Evolutionary conservation across 495 filamentous ascomycete species (phyloP), one percentile per base, ranked within the genome.

Genomic region (Talaromyces nanjingensis): DNA sequence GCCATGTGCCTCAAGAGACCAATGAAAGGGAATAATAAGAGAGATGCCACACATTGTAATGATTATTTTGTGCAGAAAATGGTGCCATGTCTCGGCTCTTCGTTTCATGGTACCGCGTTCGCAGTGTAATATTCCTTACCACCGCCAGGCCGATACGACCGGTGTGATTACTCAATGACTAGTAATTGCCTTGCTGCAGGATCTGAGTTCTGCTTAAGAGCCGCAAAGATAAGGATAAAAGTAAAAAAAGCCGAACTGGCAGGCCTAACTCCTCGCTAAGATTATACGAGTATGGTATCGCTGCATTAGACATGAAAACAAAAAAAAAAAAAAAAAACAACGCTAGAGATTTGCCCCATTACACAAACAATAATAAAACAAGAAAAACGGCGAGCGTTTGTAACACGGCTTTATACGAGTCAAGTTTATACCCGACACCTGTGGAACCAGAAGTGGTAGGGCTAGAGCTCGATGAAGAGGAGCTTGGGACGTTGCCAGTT

Each of bases 401-500:
- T 18, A 37, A 3, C 14, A 9, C 27, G n/a, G 56, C 12, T 37
- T 20, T 18, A 33, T n/a, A 59, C n/a, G 56, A 25, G 14, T 62
- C 33, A 37, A 62, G 24, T 49, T 62, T 20, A 6, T 31, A 53
- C 29, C 37, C 52, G 24, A 27, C 52, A 14, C 52, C 52, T 2
- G 52, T 55, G 22, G 52, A 8, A 22, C 57, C 34, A 59, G 56
- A 59, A 59, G n/a, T 29, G 20, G 12, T 60, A 47, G 31, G 20
- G 37, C 60, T 54, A 31, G 45, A 62, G 27, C 45, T 53, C 12
- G 37, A 45, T 11, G 60, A 49, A 52, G 37, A 52, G 3, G 60
- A 62, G 29, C 39, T 53, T 14, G 74, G 76, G n/a, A 64, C 61
- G 33, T 74, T 72, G 9, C 82, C 83, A 11, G 84, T 84, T 3